Conservation (phyloP, 2,329 filamentous ascomycete species). For the Hypoxylon sp. region DNA sequence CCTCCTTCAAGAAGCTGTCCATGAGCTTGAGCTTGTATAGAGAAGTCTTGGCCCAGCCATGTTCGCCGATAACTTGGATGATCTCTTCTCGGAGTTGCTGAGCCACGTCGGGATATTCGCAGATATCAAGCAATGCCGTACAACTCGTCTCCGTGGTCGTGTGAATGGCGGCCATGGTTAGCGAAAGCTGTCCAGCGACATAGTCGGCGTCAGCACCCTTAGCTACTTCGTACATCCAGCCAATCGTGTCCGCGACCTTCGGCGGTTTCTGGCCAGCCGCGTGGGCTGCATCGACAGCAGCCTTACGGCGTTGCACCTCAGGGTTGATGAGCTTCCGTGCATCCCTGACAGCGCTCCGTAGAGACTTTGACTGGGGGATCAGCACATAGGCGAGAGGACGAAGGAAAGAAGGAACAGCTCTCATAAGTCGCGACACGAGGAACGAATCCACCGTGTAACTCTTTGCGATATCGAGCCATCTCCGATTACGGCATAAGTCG, state of each 20-base stretch:
- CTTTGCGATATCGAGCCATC: conserved; percentile 63
- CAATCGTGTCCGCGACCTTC: conserved; percentile 58
- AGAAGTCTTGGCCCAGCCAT: conserved; percentile 55
- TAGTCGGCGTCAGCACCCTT: conserved; percentile 53
- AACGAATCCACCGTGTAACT: conserved; percentile 60
- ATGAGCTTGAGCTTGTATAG: conserved; percentile 56
- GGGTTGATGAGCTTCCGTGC: conserved; percentile 56
- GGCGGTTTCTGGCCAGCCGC: conserved; percentile 52
- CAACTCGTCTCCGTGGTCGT: conserved; percentile 58
- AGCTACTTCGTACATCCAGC: conserved; percentile 61
- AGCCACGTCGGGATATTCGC: conserved; percentile 59
- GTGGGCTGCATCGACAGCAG: conserved; percentile 47
- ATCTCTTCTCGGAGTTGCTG: conserved; percentile 63
- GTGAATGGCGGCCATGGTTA: conserved; percentile 60
- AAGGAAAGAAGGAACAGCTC: conserved; percentile 58
- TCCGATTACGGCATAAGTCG: conserved; percentile 61
- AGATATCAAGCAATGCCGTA: conserved; percentile 62
- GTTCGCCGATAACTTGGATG: conserved; percentile 51
- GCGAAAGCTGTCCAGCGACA: conserved; percentile 55
- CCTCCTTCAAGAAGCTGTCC: conserved; percentile 61
- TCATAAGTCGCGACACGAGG: conserved; percentile 56
- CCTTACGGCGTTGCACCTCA: conserved; percentile 52
- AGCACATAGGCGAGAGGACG: conserved; percentile 62
- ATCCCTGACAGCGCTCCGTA: conserved; percentile 57
- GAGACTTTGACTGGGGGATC: conserved; percentile 57